Conservation (phyloP, 2,329 filamentous ascomycete genomes). For the Metarhizium humberi region DNA sequence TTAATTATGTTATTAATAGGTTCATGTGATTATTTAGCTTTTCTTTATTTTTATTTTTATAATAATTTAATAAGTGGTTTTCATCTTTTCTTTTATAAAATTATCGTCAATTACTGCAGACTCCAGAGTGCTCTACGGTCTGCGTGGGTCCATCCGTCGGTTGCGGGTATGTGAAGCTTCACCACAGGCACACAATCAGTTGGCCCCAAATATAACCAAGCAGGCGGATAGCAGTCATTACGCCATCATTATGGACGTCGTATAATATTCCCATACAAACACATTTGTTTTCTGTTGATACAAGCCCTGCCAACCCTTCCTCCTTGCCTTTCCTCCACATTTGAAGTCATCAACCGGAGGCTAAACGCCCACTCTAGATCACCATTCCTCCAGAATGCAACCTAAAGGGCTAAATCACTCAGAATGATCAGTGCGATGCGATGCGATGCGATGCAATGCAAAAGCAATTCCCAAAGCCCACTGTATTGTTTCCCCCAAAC, state of each 20-base stretch:
- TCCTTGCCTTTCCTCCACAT: neutral
- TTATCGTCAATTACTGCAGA: too few species aligned
- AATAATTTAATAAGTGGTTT: too few species aligned
- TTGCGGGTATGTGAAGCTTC: too few species aligned
- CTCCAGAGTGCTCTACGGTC: too few species aligned
- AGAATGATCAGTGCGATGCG: constrained; percentile 17
- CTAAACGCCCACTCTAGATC: neutral
- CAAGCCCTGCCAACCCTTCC: neutral
- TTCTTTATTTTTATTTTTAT: too few species aligned
- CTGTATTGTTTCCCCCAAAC: constrained; percentile 14
- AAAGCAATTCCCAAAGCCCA: constrained; percentile 9
- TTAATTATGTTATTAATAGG: too few species aligned
- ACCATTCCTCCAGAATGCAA: neutral
- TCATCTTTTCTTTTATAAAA: too few species aligned
- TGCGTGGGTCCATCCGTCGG: too few species aligned
- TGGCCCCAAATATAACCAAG: neutral
- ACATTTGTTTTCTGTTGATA: constrained; percentile 4
- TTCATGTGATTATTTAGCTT: too few species aligned
- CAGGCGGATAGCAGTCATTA: neutral
- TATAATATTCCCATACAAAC: neutral
- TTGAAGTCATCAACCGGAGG: neutral
- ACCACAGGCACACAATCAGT: too few species aligned
- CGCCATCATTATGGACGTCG: constrained; percentile 1
- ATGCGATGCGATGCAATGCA: neutral
- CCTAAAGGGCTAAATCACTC: neutral